These are phyloP conservation scores for Kodamaea derodonti DNA, from an alignment of 1,139 yeast species.

Conservation along the genomic window DNA sequence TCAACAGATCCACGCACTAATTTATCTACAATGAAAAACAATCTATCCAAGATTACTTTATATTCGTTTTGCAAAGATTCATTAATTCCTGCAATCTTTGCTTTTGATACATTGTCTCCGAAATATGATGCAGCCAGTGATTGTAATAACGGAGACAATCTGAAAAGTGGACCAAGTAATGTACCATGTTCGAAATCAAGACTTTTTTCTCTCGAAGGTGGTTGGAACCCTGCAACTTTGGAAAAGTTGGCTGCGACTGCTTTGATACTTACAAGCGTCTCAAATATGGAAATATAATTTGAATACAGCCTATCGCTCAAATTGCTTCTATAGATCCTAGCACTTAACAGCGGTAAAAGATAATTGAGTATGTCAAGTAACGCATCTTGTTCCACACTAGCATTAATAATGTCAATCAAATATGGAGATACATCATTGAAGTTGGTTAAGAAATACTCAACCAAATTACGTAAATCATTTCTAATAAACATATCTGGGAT, in stretches of 20 bases:
- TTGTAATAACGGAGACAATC: constrained; percentile 66
- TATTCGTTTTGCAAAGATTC: constrained; percentile 61
- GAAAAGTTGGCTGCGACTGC: constrained; percentile 61
- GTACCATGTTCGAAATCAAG: constrained; percentile 57
- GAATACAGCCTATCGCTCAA: constrained; percentile 49
- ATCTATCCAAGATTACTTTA: constrained; percentile 50
- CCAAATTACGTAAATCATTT: constrained; percentile 28
- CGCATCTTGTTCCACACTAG: constrained; percentile 65
- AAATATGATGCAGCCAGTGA: constrained; percentile 42
- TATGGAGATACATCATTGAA: constrained; percentile 47
- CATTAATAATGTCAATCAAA: constrained; percentile 51
- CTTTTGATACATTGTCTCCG: constrained; percentile 41
- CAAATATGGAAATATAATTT: constrained; percentile 51
- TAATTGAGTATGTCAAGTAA: constrained; percentile 57
- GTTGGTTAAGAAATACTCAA: constrained; percentile 23
- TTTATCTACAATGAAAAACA: constrained; percentile 67
- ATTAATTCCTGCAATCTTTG: constrained; percentile 44
- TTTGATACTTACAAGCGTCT: constrained; percentile 58
- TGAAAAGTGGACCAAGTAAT: constrained; percentile 71
- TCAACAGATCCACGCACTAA: constrained; percentile 71
- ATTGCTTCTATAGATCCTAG: constrained; percentile 25
- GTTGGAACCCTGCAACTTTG: constrained; percentile 48
- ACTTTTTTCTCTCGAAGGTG: constrained; percentile 33
- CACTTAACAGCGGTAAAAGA: constrained; percentile 47
- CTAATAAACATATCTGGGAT: constrained; percentile 62